Percentiles rank a stretch among this genome's conserved stretches.
phyloP scores from a whole-genome alignment of 2,329 filamentous ascomycete species.

The Sclerotinia trifoliorum region DNA sequence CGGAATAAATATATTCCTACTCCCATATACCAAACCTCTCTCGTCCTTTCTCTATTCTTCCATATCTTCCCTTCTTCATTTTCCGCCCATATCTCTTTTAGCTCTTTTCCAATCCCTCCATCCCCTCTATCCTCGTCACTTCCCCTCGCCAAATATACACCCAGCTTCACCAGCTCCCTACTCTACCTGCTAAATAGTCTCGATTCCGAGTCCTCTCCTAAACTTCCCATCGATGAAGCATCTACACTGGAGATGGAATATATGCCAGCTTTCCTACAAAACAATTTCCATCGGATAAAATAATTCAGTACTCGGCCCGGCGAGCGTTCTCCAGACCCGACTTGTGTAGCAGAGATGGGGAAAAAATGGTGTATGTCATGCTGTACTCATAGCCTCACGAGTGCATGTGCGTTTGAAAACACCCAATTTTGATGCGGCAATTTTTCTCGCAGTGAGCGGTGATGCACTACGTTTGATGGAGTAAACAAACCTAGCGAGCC shows the following conservation, averaged over 20 bases:
- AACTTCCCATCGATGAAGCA: constrained; percentile 75
- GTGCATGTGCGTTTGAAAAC: constrained; percentile 45
- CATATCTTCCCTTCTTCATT: constrained; percentile 37
- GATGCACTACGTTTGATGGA: constrained; percentile 40
- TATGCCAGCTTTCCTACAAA: constrained; percentile 36
- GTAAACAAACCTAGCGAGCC: too few relatives aligned
- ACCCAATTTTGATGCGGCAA: constrained; percentile 50
- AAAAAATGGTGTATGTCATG: background rate
- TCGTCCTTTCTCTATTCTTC: constrained; percentile 30
- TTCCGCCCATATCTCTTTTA: constrained; percentile 40
- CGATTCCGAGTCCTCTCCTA: constrained; percentile 70
- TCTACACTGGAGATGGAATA: constrained; percentile 44
- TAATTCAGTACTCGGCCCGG: too few relatives aligned
- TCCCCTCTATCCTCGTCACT: constrained; percentile 17
- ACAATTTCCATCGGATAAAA: background rate
- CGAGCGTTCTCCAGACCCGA: background rate
- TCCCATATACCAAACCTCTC: constrained; percentile 49
- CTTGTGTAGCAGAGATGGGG: too few relatives aligned
- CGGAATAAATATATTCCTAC: constrained; percentile 49
- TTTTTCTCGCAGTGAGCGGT: constrained; percentile 49
- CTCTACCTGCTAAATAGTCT: constrained; percentile 68
- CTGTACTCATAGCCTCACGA: background rate
- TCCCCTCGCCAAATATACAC: constrained; percentile 51
- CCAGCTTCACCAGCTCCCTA: constrained; percentile 82
- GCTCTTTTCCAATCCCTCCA: constrained; percentile 39